phyloP scores from a whole-genome alignment of 2,329 filamentous ascomycete species.

The Fusarium sp. region DNA sequence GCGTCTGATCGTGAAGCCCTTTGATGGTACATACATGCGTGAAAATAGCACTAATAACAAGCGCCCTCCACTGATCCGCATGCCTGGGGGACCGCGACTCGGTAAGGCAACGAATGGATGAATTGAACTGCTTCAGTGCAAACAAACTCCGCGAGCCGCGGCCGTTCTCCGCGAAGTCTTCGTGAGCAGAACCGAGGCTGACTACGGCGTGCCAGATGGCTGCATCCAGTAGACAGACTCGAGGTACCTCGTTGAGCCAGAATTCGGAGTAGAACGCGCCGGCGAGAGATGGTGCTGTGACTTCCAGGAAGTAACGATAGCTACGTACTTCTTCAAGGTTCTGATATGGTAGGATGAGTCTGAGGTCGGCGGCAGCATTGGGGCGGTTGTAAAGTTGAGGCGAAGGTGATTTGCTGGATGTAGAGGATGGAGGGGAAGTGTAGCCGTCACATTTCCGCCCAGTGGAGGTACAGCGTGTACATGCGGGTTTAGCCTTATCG shows the following conservation, averaged over 20 bases:
- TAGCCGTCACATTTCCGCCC: conserved; percentile 23
- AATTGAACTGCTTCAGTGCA: conserved; percentile 7
- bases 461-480: conserved; percentile 11
- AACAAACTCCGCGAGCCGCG: not conserved
- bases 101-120: not conserved
- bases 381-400: fast-evolving
- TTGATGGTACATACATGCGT: conserved; percentile 14
- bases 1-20: conserved; percentile 6
- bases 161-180: not conserved
- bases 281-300: conserved; percentile 1
- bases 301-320: conserved; percentile 9
- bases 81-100: conserved; percentile 2
- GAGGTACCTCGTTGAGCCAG: conserved; percentile 6
- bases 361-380: not conserved
- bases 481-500: conserved; percentile 1
- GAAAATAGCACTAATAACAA: conserved; percentile 16
- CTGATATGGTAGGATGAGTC: not conserved
- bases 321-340: conserved; percentile 3
- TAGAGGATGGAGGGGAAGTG: not conserved
- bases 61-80: conserved; percentile 17
- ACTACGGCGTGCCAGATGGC: conserved; percentile 29
- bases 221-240: conserved; percentile 8
- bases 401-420: too few species aligned
- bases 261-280: conserved; percentile 20
- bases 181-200: conserved; percentile 14